Evolutionary conservation across 2,329 filamentous ascomycete genomes (phyloP), one percentile per base, ranked within the genome.

Genomic region (Fusarium paranaense): DNA sequence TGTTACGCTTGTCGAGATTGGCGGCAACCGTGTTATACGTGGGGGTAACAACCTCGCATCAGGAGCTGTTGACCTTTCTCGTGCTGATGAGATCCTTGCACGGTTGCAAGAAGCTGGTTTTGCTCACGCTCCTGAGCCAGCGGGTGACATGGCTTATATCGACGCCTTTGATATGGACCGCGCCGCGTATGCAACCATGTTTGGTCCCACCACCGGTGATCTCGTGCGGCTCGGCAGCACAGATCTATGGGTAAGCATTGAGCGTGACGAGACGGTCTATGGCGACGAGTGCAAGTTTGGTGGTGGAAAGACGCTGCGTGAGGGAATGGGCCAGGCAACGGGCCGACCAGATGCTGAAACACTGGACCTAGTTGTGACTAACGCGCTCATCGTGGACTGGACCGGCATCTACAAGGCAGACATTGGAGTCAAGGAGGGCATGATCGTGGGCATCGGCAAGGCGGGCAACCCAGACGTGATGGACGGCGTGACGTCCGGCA

Each of bases 401-500:
- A 93, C 90, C 1, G 96, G 96, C 57, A 98, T 98, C 79, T 97
- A 94, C 87, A 98, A 98, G 85, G 96, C 95, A 7, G 96, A 98
- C 82, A 97, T 98, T 80, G 96, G 96, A 32, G 92, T 98, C 82
- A 98, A 97, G 82, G 84, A 95, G 76, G 95, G 96, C 3, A 81
- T 93, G 42, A 98, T 98, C 78, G 92, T 92, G 32, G 96, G 91
- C 1, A 96, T 98, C 76, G 96, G 96, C 69, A 98, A 98, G 84
- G 95, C 96, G 18, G 96, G 96, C 22, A 98, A 98, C 79, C 96
- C 96, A n/a, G 96, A 98, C 83, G 91, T 97, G 56, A 98, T 98
- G 96, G 93, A 97, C 35, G 94, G 94, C 6, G 94, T 98, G 8
- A 87, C 92, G 68, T 87, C 90, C 0, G 88, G 91, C 65, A 91